These are phyloP conservation scores for Mycena sp. DNA, from an alignment of 1,284 basidiomycete species.

Conservation along the genomic window DNA sequence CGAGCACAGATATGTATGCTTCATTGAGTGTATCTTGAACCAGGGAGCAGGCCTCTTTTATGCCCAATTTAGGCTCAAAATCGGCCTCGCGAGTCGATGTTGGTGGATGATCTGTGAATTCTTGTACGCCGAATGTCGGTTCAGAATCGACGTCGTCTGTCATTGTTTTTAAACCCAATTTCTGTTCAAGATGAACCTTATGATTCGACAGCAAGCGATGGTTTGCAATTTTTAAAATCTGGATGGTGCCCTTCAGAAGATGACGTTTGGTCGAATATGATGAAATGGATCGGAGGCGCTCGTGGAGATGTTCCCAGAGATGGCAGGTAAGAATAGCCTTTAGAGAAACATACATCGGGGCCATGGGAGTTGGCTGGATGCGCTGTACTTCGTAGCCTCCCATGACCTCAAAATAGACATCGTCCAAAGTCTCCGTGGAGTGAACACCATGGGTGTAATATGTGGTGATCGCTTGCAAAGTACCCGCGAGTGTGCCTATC, in stretches of 20 bases:
- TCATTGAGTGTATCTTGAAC: neutral
- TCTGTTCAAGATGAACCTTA: no score
- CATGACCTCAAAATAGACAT: neutral
- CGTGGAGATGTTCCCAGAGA: neutral
- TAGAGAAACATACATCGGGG: neutral
- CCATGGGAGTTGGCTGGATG: neutral
- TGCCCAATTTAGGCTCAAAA: no score
- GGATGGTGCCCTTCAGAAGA: neutral
- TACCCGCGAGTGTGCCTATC: neutral
- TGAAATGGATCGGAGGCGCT: neutral
- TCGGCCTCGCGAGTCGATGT: no score
- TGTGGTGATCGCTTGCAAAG: neutral
- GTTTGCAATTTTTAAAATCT: neutral
- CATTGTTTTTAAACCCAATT: no score
- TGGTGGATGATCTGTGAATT: no score
- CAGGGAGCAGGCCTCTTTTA: neutral
- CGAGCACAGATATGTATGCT: neutral
- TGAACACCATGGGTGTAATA: neutral
- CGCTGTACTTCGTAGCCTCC: neutral
- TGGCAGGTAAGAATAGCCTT: neutral
- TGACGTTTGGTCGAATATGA: neutral
- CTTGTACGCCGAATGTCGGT: no score
- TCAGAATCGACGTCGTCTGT: no score
- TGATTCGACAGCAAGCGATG: neutral
- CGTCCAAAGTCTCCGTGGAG: neutral